These are phyloP conservation scores for Backusella psychrophila DNA, from an alignment of 192 early-diverging fungal species.

Conservation along the genomic window DNA sequence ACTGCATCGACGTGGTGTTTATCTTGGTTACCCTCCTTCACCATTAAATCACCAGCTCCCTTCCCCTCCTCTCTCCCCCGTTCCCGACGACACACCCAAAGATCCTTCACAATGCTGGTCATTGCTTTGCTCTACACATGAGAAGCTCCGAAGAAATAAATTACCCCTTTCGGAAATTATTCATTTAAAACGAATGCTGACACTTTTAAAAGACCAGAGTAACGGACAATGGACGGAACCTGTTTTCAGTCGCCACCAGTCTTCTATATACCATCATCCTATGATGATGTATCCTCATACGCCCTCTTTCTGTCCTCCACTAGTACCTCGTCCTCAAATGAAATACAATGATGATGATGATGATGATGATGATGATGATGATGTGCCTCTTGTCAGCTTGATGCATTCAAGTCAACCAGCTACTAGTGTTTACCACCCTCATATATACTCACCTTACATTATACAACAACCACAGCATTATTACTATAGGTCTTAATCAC, in stretches of 20 bases:
- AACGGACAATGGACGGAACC: background rate
- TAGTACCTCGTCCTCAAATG: background rate
- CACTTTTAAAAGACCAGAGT: background rate
- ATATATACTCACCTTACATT: background rate
- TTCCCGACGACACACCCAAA: background rate
- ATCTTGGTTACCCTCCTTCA: background rate
- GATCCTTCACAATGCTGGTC: background rate
- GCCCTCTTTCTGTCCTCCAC: background rate
- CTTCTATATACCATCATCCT: background rate
- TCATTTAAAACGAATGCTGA: background rate
- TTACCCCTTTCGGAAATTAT: slow-evolving; percentile 1
- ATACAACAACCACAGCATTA: background rate
- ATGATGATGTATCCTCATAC: background rate
- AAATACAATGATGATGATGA: background rate
- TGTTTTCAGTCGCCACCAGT: background rate
- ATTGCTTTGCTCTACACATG: background rate
- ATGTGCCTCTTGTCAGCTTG: background rate
- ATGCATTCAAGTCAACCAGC: background rate
- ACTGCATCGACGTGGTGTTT: background rate
- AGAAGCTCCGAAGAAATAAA: slow-evolving; percentile 3
- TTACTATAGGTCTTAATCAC: background rate
- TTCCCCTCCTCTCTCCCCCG: background rate
- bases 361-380: background rate
- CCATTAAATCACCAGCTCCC: background rate
- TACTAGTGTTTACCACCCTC: background rate